Evolutionary conservation across 75 land plant species (phyloP), one percentile per base, ranked within the genome.

Genomic region (Larix kaempferi): DNA sequence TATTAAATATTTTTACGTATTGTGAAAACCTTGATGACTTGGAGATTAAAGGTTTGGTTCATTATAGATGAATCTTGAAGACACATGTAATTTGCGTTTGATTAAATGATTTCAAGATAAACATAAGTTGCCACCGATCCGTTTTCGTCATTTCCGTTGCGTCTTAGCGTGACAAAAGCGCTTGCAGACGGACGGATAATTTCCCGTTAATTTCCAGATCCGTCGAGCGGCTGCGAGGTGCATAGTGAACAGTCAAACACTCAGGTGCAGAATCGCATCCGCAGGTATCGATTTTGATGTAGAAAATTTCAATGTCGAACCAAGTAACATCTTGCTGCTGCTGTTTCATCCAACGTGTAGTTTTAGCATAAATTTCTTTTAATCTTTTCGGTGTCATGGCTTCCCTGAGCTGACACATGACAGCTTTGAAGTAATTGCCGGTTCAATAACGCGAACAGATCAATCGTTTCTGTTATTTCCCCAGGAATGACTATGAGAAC

Each of bases 201-300:
- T 39, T 73, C 19, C 87, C 88, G 54, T 86, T 86, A 65, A 86
- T 66, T 64, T 86, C 87, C 56, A 86, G 71, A 33, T 63, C 78
- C 54, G 82, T 83, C 27, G 61, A 73, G 27, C 59, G 74, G 64
- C 77, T 58, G 33, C 80, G 67, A 16, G 78, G 64, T 15, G 77
- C 80, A 63, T 74, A 80, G 23, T 81, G 76, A 10, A 86, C 71
- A 14, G 78, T 76, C 26, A 84, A 52, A 49, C 13, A 41, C 57
- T 78, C 80, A 23, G 88, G 83, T 19, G 79, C 79, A 17, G 66
- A 69, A 27, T 80, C 82, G 29, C 76, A 52, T 23, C 83, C 59
- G 77, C 80, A 80, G 37, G 54, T 57, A n/a, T 73, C 73, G 17
- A 86, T 78, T 41, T 82, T 66, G 39, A 84, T 79, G 57, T 84